Base-by-base conservation (phyloP, 768 basidiomycete genomes). In the Bullera alba region DNA sequence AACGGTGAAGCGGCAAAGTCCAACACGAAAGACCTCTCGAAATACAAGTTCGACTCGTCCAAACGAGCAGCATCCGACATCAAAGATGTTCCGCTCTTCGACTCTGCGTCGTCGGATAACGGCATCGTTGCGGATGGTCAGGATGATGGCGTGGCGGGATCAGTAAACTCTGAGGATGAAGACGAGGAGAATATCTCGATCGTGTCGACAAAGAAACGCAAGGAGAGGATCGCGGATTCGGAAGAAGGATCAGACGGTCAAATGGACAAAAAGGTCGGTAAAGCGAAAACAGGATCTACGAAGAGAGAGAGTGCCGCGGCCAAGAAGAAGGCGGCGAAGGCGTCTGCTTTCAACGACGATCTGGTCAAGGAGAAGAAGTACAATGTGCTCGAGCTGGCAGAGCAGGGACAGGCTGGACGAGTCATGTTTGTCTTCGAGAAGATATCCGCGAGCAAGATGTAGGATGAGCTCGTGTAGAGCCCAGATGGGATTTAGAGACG, bases 341-440 rank as follows among this genome's bases (percentile, higher is more conserved):
- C 17, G 22, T 14, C 12, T n/a, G 23, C 16, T n/a, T 26, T 5
- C 19, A 27, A 14, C 23, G 10, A 17, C 44, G 23, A n/a, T 30
- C 23, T 16, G 16, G 26, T n/a, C 19, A 8, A 44, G 14, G 27
- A 14, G 30, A 32, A 35, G 45, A 47, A 25, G 45, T 5, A 47
- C 49, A 60, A 70, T 51, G 48, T 72, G 34, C 28, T 23, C 2
- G 46, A 55, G 30, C 50, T 65, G 10, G 63, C 64, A 1, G 50
- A 41, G 14, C 34, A 35, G n/a, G 59, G 53, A 25, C 54, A 58
- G 26, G 50, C 51, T n/a, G 70, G 68, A 22, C 53, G 60, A 41
- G 56, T 72, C 44, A 68, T 62, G 53, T 72, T 65, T 53, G 59
- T 70, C 1, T 70, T 72, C 42, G 69, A 72, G 43, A 70, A 63